phyloP scores from a whole-genome alignment of 768 basidiomycete genomes.

The Hericium coralloides region DNA sequence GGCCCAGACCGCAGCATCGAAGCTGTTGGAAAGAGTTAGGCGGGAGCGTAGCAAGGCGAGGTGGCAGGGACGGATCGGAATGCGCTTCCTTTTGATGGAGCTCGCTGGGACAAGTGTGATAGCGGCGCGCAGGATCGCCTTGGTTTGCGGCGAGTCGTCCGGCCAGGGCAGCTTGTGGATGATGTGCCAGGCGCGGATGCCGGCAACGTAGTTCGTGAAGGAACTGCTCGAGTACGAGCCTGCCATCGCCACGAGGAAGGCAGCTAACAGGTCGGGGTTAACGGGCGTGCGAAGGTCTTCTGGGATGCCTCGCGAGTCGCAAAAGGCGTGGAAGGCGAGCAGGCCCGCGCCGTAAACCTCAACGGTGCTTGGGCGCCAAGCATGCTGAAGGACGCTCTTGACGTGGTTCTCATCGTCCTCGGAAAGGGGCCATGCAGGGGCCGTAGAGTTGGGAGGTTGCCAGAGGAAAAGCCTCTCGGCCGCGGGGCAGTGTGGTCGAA shows the following conservation, averaged over 20 bases:
- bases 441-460: neutral
- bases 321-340: slow-evolving; percentile 30
- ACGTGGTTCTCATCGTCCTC: slow-evolving; percentile 20
- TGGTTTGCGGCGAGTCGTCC: slow-evolving; percentile 18
- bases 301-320: slow-evolving; percentile 22
- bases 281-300: slow-evolving; percentile 26
- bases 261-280: slow-evolving; percentile 13
- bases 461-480: slow-evolving; percentile 3
- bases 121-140: slow-evolving; percentile 23
- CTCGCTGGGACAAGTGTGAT: slow-evolving; percentile 20
- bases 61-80: slow-evolving; percentile 24
- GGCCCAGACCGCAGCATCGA: slow-evolving; percentile 28
- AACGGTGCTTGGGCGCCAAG: slow-evolving; percentile 24
- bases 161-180: slow-evolving; percentile 29
- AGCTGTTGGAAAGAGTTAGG: slow-evolving; percentile 20
- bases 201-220: slow-evolving; percentile 29
- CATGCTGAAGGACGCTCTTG: slow-evolving; percentile 13
- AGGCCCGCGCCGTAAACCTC: slow-evolving; percentile 31
- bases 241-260: slow-evolving; percentile 12
- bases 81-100: slow-evolving; percentile 14
- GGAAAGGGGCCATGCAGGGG: neutral
- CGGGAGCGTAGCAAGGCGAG: slow-evolving; percentile 15
- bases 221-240: slow-evolving; percentile 25
- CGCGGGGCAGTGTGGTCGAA: slow-evolving; percentile 9
- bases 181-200: slow-evolving; percentile 38